Percentiles rank a stretch among this genome's conserved stretches.
phyloP scores from a whole-genome alignment of 306 rosid genomes.

The Sophora flavescens region DNA sequence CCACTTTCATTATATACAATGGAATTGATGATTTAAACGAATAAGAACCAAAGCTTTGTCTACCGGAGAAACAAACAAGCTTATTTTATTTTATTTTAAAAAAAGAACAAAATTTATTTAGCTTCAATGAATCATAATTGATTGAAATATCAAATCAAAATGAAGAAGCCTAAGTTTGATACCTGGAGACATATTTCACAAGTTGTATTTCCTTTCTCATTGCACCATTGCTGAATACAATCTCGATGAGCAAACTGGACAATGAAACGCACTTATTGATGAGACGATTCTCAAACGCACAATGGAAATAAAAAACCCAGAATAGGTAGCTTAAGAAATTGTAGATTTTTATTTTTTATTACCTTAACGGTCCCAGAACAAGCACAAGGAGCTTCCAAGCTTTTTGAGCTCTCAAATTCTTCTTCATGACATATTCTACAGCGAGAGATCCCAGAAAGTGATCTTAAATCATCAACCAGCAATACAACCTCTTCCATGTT shows the following conservation, averaged over 20 bases:
- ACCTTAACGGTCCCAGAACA: conserved; percentile 98
- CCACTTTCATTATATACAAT: background rate
- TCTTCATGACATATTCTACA: conserved; percentile 98
- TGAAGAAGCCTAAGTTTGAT: background rate
- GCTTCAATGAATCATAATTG: background rate
- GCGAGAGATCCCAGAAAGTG: conserved; percentile 51
- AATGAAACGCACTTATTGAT: background rate
- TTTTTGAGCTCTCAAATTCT: conserved; percentile 66
- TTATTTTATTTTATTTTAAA: no score
- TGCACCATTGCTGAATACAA: conserved; percentile 96
- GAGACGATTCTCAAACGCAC: background rate
- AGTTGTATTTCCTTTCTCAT: conserved; percentile 85
- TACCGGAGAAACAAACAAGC: no score
- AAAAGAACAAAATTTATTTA: background rate
- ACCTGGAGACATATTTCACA: conserved; percentile 99
- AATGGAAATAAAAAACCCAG: background rate
- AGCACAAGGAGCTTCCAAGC: conserved; percentile 93
- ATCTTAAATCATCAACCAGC: conserved; percentile 68
- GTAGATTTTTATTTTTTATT: conserved; percentile 26
- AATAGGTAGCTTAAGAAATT: background rate
- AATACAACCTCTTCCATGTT: conserved; percentile 72
- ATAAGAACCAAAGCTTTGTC: no score
- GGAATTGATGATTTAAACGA: no score
- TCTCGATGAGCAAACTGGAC: conserved; percentile 95
- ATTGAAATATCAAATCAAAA: conserved; percentile 1